A percentile compares a stretch with the other conserved stretches of the same genome.
These are phyloP conservation scores for Epichloe typhina DNA, from an alignment of 2,329 filamentous ascomycete species.

Conservation along the genomic window DNA sequence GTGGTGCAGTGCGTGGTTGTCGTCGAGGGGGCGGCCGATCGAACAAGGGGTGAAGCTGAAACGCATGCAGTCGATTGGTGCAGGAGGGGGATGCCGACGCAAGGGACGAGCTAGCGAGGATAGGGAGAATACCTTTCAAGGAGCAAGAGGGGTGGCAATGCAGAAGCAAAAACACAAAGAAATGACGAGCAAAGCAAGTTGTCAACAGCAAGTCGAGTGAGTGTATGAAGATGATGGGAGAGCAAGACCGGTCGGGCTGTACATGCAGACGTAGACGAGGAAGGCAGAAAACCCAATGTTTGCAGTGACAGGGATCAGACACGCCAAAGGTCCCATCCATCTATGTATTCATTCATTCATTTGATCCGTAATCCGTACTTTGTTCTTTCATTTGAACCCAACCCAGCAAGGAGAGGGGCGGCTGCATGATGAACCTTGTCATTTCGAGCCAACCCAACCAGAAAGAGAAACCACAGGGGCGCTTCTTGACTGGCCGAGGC, in stretches of 20 bases:
- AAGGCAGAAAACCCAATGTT: background rate
- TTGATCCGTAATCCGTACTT: too few species aligned
- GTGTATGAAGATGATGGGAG: slow-evolving; percentile 1
- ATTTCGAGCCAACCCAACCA: background rate
- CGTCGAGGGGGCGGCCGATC: background rate
- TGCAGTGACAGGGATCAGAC: background rate
- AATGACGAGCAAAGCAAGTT: background rate
- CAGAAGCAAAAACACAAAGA: background rate
- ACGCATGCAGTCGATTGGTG: slow-evolving; percentile 2
- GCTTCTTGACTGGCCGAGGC: background rate
- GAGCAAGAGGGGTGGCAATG: background rate
- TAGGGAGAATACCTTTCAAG: background rate
- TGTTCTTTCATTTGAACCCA: too few species aligned
- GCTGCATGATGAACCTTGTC: background rate
- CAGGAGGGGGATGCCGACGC: background rate
- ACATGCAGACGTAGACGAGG: background rate
- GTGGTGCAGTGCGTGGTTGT: background rate
- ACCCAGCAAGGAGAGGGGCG: background rate
- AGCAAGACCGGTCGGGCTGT: background rate
- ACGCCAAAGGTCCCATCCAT: too few species aligned
- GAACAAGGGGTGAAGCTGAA: slow-evolving; percentile 4
- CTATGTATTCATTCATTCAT: too few species aligned
- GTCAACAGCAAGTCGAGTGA: background rate
- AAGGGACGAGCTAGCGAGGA: background rate
- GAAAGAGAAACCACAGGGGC: background rate